Percentiles rank a stretch among this genome's conserved stretches.
These are phyloP conservation scores for Stephanodiscus minutulus DNA, from an alignment of 108 stramenopile genomes.

Conservation along the genomic window DNA sequence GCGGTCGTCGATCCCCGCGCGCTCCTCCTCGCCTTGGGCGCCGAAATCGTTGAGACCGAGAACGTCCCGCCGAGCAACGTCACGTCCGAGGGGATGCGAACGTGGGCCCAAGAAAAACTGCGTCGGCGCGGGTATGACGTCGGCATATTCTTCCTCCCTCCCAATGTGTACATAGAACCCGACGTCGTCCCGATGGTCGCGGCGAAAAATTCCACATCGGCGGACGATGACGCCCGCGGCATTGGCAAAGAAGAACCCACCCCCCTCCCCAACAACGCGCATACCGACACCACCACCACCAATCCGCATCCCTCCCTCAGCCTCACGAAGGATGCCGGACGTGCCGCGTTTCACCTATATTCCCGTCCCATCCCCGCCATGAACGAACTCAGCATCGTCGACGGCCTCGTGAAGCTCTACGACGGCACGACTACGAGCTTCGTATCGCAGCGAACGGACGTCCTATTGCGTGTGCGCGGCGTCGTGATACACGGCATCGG, in stretches of 20 bases:
- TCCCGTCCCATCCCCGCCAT: constrained; percentile 76
- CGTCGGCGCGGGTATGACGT: constrained; percentile 33
- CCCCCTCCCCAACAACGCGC: no score
- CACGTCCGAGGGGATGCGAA: constrained; percentile 25
- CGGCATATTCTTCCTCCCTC: constrained; percentile 60
- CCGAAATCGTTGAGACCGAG: constrained; percentile 4
- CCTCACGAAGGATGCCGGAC: constrained; percentile 60
- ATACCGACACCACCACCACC: constrained; percentile 1
- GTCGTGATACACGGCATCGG: constrained; percentile 76
- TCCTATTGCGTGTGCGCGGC: constrained; percentile 68
- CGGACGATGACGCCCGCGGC: constrained; percentile 1
- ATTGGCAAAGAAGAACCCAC: not conserved
- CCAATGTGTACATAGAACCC: constrained; percentile 32
- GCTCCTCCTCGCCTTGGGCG: no score
- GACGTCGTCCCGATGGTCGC: not conserved
- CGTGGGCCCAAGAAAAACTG: constrained; percentile 32
- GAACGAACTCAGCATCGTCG: constrained; percentile 79
- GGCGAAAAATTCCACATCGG: constrained; percentile 20
- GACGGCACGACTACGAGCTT: constrained; percentile 64
- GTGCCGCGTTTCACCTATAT: constrained; percentile 73
- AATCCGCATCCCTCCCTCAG: constrained; percentile 22
- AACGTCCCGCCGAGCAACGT: constrained; percentile 2
- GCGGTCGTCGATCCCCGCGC: no score
- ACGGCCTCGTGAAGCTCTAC: constrained; percentile 81
- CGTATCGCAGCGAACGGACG: constrained; percentile 63